Percentiles rank a stretch among this genome's conserved stretches.
phyloP scores from a whole-genome alignment of 306 rosid species.

The Sphenostylis stenocarpa region DNA sequence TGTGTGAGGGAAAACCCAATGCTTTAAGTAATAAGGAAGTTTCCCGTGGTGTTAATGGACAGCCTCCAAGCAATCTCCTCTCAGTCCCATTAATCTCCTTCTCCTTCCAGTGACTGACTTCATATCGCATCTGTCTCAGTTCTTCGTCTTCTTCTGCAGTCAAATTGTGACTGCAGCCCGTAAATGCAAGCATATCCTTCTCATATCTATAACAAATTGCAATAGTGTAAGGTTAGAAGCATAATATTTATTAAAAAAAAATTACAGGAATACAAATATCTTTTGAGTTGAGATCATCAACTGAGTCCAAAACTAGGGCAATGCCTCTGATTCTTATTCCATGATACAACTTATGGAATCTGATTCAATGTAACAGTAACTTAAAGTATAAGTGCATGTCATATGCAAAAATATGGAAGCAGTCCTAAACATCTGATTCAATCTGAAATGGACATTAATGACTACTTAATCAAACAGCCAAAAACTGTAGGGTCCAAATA shows the following conservation, averaged over 20 bases:
- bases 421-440: neutral
- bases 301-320: neutral
- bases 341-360: neutral
- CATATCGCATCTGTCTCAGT: constrained; percentile 80
- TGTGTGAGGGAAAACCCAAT: constrained; percentile 72
- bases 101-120: constrained; percentile 98
- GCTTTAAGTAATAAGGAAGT: constrained; percentile 88
- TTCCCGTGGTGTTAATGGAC: constrained; percentile 95
- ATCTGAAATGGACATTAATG: neutral
- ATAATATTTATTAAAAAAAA: constrained; percentile 17
- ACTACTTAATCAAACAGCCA: neutral
- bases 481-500: constrained; percentile 13
- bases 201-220: constrained; percentile 63
- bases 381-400: neutral
- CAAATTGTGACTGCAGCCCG: constrained; percentile 95
- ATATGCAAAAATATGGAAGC: neutral
- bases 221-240: neutral
- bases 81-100: constrained; percentile 93
- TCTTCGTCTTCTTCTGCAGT: constrained; percentile 81
- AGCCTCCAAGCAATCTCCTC: constrained; percentile 93
- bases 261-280: neutral
- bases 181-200: constrained; percentile 99
- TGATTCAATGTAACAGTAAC: neutral
- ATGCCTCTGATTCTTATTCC: neutral
- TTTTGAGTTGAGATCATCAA: neutral